These are phyloP conservation scores for Clonostachys chloroleuca DNA, from an alignment of 2,329 filamentous ascomycete species.

Conservation along the genomic window DNA sequence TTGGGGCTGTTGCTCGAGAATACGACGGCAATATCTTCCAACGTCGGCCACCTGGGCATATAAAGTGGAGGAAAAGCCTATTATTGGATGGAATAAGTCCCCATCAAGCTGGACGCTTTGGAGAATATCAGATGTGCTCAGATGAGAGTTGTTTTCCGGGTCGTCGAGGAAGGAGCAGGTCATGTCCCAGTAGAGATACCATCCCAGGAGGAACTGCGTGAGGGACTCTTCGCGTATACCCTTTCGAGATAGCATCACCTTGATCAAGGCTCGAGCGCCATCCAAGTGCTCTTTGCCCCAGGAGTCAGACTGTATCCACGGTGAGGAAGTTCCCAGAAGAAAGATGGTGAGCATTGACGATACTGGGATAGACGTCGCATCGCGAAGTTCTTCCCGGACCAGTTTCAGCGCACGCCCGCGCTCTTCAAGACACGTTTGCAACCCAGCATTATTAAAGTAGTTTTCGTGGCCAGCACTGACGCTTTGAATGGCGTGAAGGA, in stretches of 20 bases:
- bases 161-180: not conserved
- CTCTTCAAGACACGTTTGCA: too few species aligned
- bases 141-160: not conserved
- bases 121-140: not conserved
- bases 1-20: not conserved
- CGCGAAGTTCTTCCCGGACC: not conserved
- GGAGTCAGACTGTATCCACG: not conserved
- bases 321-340: not conserved
- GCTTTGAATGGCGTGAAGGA: not conserved
- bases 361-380: not conserved
- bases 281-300: not conserved
- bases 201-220: not conserved
- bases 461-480: not conserved
- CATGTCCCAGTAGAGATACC: not conserved
- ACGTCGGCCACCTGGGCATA: not conserved
- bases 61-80: not conserved
- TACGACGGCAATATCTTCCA: not conserved
- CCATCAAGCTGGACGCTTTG: not conserved
- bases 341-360: not conserved
- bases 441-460: not conserved
- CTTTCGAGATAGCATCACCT: not conserved
- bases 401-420: not conserved
- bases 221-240: not conserved
- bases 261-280: not conserved
- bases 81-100: not conserved